A percentile compares a stretch with the other conserved stretches of the same genome.
Conservation (phyloP, 2,329 filamentous ascomycete species). For the Monascus ruber region DNA sequence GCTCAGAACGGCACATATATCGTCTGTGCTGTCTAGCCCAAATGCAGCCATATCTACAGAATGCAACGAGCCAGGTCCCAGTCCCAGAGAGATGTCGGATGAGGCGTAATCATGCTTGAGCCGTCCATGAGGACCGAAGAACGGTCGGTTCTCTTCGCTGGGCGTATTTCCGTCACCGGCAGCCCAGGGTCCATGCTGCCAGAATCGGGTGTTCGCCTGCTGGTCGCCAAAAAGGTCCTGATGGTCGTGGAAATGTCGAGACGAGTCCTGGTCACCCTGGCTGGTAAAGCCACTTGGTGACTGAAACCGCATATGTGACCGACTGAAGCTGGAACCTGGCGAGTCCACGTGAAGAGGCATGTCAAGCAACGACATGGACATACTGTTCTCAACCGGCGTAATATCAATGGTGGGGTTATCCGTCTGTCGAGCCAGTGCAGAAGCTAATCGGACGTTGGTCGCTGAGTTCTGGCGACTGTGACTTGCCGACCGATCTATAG, state of each 20-base stretch:
- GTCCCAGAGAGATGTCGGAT: constrained; percentile 32
- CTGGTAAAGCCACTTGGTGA: constrained; percentile 30
- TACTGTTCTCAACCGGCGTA: constrained; percentile 25
- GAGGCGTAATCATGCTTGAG: constrained; percentile 34
- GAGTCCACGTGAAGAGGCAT: constrained; percentile 31
- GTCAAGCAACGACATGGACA: constrained; percentile 26
- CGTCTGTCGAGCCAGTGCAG: constrained; percentile 29
- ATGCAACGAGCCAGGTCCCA: constrained; percentile 32
- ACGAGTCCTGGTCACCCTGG: constrained; percentile 20
- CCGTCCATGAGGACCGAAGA: constrained; percentile 33
- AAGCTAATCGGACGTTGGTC: constrained; percentile 27
- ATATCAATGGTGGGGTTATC: constrained; percentile 32
- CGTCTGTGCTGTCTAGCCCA: constrained; percentile 28
- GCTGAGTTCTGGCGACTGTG: constrained; percentile 27
- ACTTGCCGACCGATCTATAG: constrained; percentile 24
- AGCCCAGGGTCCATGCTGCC: constrained; percentile 33
- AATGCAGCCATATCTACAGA: constrained; percentile 36
- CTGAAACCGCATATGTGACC: constrained; percentile 31
- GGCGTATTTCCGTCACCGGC: constrained; percentile 32
- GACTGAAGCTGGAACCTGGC: constrained; percentile 31
- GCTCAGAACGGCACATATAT: constrained; percentile 25
- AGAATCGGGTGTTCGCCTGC: constrained; percentile 34
- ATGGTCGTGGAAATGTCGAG: constrained; percentile 25
- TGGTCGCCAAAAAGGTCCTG: constrained; percentile 35
- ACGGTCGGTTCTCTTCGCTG: constrained; percentile 31